A percentile compares a stretch with the other conserved stretches of the same genome.
phyloP scores from a whole-genome alignment of 768 basidiomycete genomes.

The Mycena alexandri region DNA sequence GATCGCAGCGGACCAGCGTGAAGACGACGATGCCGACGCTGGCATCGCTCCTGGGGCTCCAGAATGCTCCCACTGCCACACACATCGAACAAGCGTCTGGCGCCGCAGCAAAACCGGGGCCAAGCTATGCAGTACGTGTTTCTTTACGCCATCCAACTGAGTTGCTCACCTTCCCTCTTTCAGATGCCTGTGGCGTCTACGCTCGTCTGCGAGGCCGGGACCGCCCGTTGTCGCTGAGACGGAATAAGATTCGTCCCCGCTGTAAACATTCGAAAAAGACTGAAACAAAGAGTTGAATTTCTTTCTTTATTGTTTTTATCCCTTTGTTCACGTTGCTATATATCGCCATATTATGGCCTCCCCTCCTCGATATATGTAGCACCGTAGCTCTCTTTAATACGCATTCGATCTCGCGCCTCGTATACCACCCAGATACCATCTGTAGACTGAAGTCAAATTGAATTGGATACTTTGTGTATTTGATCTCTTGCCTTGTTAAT shows the following conservation, averaged over 20 bases:
- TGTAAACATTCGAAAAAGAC: conserved; percentile 13
- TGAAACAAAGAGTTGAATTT: not conserved
- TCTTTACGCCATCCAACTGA: too few relatives aligned
- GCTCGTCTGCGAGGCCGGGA: conserved; percentile 19
- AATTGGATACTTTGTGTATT: not conserved
- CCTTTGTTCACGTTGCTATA: not conserved
- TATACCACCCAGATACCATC: too few relatives aligned
- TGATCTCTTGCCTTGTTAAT: not conserved
- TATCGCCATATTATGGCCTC: not conserved
- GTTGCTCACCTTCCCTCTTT: too few relatives aligned
- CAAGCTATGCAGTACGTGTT: conserved; percentile 12
- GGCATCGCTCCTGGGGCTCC: conserved; percentile 5
- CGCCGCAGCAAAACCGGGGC: conserved; percentile 26
- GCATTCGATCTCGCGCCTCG: too few relatives aligned
- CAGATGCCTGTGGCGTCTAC: conserved; percentile 31
- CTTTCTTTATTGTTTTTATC: conserved; percentile 2
- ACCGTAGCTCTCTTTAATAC: not conserved
- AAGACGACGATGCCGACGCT: not conserved
- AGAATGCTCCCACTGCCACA: conserved; percentile 28
- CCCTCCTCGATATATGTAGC: not conserved
- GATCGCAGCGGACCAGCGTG: conserved; percentile 23
- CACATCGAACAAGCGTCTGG: conserved; percentile 30
- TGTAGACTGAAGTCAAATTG: not conserved
- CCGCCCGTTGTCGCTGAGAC: conserved; percentile 21
- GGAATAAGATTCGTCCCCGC: conserved; percentile 23